phyloP scores from a whole-genome alignment of 176 grass and related monocot genomes.

The Elaeis guineensis region DNA sequence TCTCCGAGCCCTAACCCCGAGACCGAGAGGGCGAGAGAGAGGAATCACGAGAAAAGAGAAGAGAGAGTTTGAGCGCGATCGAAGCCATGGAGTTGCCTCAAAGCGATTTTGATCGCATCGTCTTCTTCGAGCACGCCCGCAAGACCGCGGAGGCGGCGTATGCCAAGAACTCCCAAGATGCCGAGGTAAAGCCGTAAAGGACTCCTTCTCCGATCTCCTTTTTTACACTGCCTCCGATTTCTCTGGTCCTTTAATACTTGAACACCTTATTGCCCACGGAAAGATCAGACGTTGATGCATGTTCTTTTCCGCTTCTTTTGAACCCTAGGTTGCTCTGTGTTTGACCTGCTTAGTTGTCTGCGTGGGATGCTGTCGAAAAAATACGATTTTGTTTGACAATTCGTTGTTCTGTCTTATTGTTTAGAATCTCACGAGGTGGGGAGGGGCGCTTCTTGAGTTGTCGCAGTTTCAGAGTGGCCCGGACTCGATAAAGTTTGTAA shows the following conservation, averaged over 20 bases:
- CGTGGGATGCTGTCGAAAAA: neutral
- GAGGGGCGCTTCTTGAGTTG: conserved; percentile 67
- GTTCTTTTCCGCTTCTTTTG: neutral
- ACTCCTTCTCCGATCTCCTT: neutral
- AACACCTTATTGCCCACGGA: neutral
- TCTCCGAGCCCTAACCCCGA: too few relatives aligned
- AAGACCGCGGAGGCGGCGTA: conserved; percentile 43
- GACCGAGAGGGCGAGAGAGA: too few relatives aligned
- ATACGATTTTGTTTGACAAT: too few relatives aligned
- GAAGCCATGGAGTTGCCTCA: conserved; percentile 48
- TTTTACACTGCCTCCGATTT: neutral
- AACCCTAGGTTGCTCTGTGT: neutral
- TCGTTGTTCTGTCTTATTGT: neutral
- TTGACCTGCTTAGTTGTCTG: neutral
- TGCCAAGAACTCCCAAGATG: conserved; percentile 50
- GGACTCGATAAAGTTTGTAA: conserved; percentile 35
- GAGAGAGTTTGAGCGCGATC: too few relatives aligned
- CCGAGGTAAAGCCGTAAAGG: conserved; percentile 60
- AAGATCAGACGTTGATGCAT: neutral
- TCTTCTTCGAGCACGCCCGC: conserved; percentile 76
- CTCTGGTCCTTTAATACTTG: neutral
- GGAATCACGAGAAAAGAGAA: too few relatives aligned
- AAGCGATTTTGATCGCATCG: conserved; percentile 46
- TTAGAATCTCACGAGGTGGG: conserved; percentile 80
- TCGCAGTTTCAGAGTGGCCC: conserved; percentile 50